phyloP scores from a whole-genome alignment of 148 eudicot species.

The Salicornia ramosissima region DNA sequence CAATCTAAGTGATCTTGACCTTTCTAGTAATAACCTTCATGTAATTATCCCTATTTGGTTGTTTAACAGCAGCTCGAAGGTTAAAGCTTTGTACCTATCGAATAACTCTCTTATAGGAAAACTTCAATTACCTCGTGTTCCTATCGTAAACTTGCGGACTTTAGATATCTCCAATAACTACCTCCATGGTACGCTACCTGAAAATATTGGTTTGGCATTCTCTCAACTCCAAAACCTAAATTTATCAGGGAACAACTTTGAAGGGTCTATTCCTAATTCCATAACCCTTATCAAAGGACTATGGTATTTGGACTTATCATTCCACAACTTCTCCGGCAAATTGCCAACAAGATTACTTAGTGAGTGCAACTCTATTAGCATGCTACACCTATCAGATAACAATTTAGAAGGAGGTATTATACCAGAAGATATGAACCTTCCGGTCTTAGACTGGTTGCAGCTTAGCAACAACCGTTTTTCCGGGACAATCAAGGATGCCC shows the following conservation, averaged over 20 bases:
- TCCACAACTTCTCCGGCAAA: constrained; percentile 19
- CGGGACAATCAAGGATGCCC: constrained; percentile 7
- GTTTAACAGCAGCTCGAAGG: background rate
- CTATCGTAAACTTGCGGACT: background rate
- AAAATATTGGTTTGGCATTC: constrained; percentile 5
- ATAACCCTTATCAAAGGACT: background rate
- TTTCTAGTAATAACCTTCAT: constrained; percentile 9
- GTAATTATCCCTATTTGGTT: constrained; percentile 19
- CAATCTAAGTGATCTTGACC: background rate
- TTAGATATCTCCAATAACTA: constrained; percentile 11
- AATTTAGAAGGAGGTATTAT: background rate
- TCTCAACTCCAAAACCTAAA: background rate
- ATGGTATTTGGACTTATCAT: constrained; percentile 9
- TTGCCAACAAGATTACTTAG: background rate
- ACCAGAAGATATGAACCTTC: constrained; percentile 10
- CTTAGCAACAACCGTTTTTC: background rate
- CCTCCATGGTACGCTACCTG: constrained; percentile 19
- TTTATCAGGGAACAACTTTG: constrained; percentile 19
- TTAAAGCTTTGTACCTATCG: background rate
- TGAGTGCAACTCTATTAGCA: background rate
- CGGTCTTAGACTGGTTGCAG: background rate
- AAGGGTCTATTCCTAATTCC: constrained; percentile 10
- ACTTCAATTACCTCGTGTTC: background rate
- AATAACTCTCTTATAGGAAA: constrained; percentile 7
- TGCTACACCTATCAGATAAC: background rate